A percentile compares a stretch with the other conserved stretches of the same genome.
These are phyloP conservation scores for Cercospora nicotianae DNA, from an alignment of 2,329 filamentous ascomycete genomes.

Conservation along the genomic window DNA sequence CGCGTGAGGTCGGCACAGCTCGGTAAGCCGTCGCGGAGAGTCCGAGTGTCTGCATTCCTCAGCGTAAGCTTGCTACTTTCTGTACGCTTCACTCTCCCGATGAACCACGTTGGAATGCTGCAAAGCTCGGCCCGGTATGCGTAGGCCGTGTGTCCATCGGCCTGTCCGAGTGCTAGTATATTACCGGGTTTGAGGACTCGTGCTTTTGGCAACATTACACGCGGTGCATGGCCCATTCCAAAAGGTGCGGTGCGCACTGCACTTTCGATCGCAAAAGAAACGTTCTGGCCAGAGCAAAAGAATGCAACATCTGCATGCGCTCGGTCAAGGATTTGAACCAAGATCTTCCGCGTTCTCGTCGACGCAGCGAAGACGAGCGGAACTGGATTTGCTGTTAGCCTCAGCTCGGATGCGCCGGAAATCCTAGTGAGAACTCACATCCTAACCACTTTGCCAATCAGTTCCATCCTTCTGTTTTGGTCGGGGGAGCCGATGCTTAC, in stretches of 20 bases:
- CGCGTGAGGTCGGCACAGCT: constrained; percentile 8
- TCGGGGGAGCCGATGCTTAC: background rate
- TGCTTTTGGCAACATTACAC: background rate
- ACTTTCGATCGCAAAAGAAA: background rate
- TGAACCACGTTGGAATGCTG: background rate
- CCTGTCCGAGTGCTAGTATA: background rate
- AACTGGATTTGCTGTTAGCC: background rate
- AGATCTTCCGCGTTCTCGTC: background rate
- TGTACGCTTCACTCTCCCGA: background rate
- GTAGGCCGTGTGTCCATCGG: background rate
- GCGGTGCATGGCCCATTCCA: background rate
- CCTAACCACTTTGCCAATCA: constrained; percentile 8
- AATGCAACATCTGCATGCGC: constrained; percentile 4
- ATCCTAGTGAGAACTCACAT: constrained; percentile 3
- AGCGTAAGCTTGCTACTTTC: background rate
- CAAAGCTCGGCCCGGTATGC: background rate
- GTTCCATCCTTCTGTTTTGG: background rate
- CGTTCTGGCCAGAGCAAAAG: background rate
- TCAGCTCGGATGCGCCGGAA: background rate
- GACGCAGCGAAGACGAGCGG: background rate
- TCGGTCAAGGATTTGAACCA: background rate
- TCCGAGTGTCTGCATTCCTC: constrained; percentile 11
- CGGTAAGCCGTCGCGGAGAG: constrained; percentile 12
- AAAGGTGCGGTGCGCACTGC: too few species aligned
- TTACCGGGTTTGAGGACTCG: background rate